Evolutionary conservation across 192 early-diverging fungal genomes (phyloP), one percentile per base, ranked within the genome.

Genomic region (Backusella tuberculispora): DNA sequence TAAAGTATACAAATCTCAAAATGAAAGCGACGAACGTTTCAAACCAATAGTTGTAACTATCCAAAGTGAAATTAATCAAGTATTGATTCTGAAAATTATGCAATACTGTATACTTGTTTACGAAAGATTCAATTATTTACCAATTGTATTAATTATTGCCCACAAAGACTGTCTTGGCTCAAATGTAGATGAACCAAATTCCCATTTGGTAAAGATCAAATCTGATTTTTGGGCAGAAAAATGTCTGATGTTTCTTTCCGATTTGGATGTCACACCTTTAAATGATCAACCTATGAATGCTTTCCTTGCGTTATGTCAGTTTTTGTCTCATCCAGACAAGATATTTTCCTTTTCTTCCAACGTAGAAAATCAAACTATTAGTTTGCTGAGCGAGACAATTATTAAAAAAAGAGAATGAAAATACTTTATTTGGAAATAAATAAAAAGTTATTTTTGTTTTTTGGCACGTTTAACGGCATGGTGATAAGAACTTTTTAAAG

Each of bases 61-160:
- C 9, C 21, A 60, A 60, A 60, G 21, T 60, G 53, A 60, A 21
- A 60, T 60, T 60, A 60, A 26, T 60, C 53, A 26, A 60, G 19
- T 5, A 24, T 60, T 60, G 19, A 60, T 60, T 21, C 19, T 60
- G 17, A 26, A 60, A 60, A 60, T 60, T 60, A 60, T 26, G 53
- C 53, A 60, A 60, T 60, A 60, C n/a, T 60, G 21, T 60, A 24
- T 60, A 60, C 53, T 60, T 21, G 21, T 34, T 26, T 24, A 24
- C 53, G 53, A 60, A 60, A 60, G n/a, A 60, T 60, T 60, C 21
- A 60, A 26, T 60, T 60, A 6, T 26, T 60, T 60, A 60, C 53
- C 53, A 60, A 60, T 60, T 60, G 21, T 60, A 60, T 29, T 60
- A 2, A 60, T 60, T 60, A 26, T 60, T 26, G 21, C 53, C 21